Base-by-base conservation (phyloP, 331 rosid species). In the Quercus tomentella region DNA sequence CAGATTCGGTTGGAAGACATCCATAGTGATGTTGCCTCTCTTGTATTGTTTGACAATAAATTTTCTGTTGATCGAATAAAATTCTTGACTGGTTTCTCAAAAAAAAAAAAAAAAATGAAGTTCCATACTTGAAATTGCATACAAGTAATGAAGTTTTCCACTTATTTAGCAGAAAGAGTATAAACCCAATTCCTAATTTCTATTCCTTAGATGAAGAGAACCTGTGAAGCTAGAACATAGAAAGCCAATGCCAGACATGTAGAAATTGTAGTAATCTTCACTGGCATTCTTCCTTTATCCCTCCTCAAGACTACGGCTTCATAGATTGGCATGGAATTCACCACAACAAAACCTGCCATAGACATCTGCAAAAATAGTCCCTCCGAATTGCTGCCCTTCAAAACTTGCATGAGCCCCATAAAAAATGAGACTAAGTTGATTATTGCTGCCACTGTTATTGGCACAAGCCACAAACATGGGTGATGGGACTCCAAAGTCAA, bases 401-500 rank as follows among this genome's bases (percentile, higher is more conserved):
- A 60, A 74, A 72, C 67, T 25, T 37, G 51, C 2, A 85, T 5
- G 14, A 52, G 6, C 0, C 82, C 89, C 35, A 61, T 70, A 23
- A 8, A 14, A 30, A 83, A 83, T 4, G 84, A 72, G 0, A 37
- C 87, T 45, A 88, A 57, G 72, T 88, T 88, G 76, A 76, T 52
- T 8, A 57, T 65, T 4, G 92, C 84, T 1, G 73, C 86, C 68
- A 56, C 56, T 54, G 83, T 63, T 49, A 85, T 4, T 2, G 88
- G 80, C 56, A 83, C 76, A 35, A 88, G 81, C 82, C 56, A 83
- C 76, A 35, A 88, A 83, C 82, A 85, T 66, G 17, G 86, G 86
- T 4, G 91, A 78, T 4, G 78, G 4, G 7, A 74, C 80, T 56
- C 87, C 92, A 35, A 88, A 88, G 74, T 86, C 86, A 4, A 83